phyloP scores from a whole-genome alignment of 2,329 filamentous ascomycete species.

The Alternaria infectoria region DNA sequence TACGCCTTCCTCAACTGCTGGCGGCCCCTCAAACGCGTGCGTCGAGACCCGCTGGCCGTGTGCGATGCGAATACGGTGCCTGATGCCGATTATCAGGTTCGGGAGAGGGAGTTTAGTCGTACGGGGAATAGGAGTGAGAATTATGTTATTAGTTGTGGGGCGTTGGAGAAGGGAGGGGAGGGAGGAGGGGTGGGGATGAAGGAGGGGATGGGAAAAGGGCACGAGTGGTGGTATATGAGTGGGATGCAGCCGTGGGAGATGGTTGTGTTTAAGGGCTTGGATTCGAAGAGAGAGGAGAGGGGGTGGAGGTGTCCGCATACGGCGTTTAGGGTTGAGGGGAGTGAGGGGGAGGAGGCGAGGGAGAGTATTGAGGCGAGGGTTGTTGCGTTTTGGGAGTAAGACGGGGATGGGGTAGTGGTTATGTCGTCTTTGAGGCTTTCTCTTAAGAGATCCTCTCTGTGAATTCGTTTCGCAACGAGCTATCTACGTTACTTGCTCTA shows the following conservation, averaged over 20 bases:
- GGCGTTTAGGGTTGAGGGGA: constrained; percentile 26
- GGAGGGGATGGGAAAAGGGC: constrained; percentile 7
- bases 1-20: constrained; percentile 40
- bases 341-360: constrained; percentile 20
- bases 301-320: constrained; percentile 37
- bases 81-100: constrained; percentile 24
- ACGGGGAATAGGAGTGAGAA: constrained; percentile 22
- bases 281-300: constrained; percentile 19
- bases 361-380: constrained; percentile 36
- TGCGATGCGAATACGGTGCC: constrained; percentile 25
- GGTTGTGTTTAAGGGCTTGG: constrained; percentile 36
- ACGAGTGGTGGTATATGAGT: constrained; percentile 39
- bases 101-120: constrained; percentile 21
- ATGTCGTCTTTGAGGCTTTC: neutral
- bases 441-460: neutral
- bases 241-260: constrained; percentile 30
- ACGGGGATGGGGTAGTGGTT: neutral
- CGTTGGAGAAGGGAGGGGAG: neutral
- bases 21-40: constrained; percentile 33
- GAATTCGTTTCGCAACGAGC: neutral
- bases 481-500: neutral
- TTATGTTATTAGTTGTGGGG: constrained; percentile 24
- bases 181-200: neutral
- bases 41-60: constrained; percentile 34
- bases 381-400: constrained; percentile 26